Base-by-base conservation (phyloP, 1,284 basidiomycete species). In the Irpex sp. region DNA sequence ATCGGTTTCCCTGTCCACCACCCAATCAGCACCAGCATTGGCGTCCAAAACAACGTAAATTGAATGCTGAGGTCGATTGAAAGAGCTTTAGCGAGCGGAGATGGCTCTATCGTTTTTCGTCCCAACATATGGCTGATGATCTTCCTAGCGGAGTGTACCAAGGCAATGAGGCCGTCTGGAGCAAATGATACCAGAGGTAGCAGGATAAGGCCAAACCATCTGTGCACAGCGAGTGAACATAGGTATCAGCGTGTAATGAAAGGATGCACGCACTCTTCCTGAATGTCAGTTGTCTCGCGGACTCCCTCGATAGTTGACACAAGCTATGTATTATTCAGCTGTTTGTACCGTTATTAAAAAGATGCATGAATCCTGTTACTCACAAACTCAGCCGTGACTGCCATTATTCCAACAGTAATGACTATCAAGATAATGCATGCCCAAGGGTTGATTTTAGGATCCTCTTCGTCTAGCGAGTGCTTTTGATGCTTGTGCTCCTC, bases 161-260 rank as follows among this genome's bases (percentile, higher is more conserved):
- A 71, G 0, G 86, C 82, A 33, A 89, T 77, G 11, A 78, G 74
- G 47, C 85, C 89, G 69, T 90, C 87, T 1, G 85, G 87, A 4
- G 85, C 83, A 73, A 87, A 91, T 2, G 88, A 89, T 13, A 89
- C 80, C 58, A 90, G 74, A 0, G 89, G 89, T 1, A 90, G 79
- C 4, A 91, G 76, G 56, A 90, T 79, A 61, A 90, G 74, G 26
- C 89, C 89, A 68, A 90, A 89, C 86, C 86, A 89, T 67, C 85
- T 86, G 11, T 26, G 4, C 3, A 26, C 4, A 4, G 26, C 26
- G 4, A 26, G 3, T 26, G 26, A 26, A 26, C 4, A 4, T 0
- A 26, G 26, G 4, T 26, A 26, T 26, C 3, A 26, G 26, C 26
- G 26, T 2, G 26, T 3, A 26, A 26, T 26, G 26, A 0, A 3